Base-by-base conservation (phyloP, 768 basidiomycete species). In the Phylloporus rhodoxanthus region DNA sequence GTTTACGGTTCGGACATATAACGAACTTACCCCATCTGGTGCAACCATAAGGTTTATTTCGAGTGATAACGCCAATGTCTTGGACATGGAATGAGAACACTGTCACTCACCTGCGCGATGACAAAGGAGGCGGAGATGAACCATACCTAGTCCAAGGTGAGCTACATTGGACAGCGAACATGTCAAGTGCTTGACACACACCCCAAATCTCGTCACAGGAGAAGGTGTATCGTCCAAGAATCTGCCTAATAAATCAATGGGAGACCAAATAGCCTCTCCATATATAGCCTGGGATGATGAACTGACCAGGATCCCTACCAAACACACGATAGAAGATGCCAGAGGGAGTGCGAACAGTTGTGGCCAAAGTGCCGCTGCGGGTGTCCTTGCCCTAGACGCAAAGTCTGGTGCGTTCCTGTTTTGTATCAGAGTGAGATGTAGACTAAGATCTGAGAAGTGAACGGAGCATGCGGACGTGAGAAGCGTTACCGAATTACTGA, bases 51-150 rank as follows among this genome's bases (percentile, higher is more conserved):
- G 26, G 29, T 45, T 47, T 47, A 33, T 43, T 48, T 39, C 48
- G 32, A 46, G 53, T 52, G 44, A 46, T 50, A 28, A 54, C 46
- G 7, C 13, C 11, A 25, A 42, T 15, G 39, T 48, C 43, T 49
- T 34, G 36, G 21, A 14, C 23, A 50, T 37, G 14, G 38, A 46
- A 36, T 38, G 45, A 47, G 39, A 21, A 15, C 26, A n/a, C 14
- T 21, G 21, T 47, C 34, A 39, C 55, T 49, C 53, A 79, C 75
- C 71, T 88, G 87, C 8, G 86, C 87, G 61, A 90, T 79, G 56
- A 91, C 82, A 68, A 92, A 90, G 5, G 82, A 79, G 33, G 78
- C 78, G 9, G 84, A 72, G 61, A 92, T 91, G 73, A 87, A 88
- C 76, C 85, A 86, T 20, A 87, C 80, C 79, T 79, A 56, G 33